These are phyloP conservation scores for Aspergillus saccharolyticus DNA, from an alignment of 495 filamentous ascomycete species.

Conservation along the genomic window DNA sequence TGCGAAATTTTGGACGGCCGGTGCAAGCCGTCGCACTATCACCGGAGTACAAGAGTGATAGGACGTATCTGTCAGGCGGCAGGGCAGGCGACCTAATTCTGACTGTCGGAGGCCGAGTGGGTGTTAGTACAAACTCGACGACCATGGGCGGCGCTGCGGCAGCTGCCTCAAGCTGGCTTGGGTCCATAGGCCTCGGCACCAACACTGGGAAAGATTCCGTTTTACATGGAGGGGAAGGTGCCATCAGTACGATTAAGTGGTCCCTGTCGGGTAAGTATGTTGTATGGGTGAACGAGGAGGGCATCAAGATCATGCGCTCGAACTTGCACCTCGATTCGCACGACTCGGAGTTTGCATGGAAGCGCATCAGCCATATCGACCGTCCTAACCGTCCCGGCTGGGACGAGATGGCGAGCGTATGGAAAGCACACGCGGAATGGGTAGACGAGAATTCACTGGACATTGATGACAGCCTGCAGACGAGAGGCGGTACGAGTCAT, in stretches of 20 bases:
- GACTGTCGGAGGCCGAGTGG: constrained; percentile 74
- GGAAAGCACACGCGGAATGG: constrained; percentile 91
- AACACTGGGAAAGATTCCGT: constrained; percentile 81
- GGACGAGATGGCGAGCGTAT: constrained; percentile 92
- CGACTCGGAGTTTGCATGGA: constrained; percentile 84
- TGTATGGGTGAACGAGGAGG: constrained; percentile 91
- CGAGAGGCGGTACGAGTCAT: constrained; percentile 20
- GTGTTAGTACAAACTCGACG: constrained; percentile 72
- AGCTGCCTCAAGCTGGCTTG: constrained; percentile 85
- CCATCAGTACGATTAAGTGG: constrained; percentile 88
- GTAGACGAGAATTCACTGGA: constrained; percentile 75
- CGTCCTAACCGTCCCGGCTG: constrained; percentile 72
- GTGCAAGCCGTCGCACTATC: constrained; percentile 86
- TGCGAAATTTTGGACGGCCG: constrained; percentile 90
- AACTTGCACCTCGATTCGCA: constrained; percentile 73
- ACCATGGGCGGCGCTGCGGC: constrained; percentile 74
- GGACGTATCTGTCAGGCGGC: constrained; percentile 84
- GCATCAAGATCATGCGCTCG: constrained; percentile 94
- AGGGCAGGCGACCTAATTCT: constrained; percentile 83
- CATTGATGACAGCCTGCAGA: constrained; percentile 46
- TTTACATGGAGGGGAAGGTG: constrained; percentile 87
- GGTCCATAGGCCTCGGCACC: constrained; percentile 70
- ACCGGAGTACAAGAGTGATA: constrained; percentile 84
- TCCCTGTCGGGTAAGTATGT: constrained; percentile 86
- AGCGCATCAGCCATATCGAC: constrained; percentile 88